Conservation (phyloP, 805 yeast genomes). For the Yamadazyma nakazawae region DNA sequence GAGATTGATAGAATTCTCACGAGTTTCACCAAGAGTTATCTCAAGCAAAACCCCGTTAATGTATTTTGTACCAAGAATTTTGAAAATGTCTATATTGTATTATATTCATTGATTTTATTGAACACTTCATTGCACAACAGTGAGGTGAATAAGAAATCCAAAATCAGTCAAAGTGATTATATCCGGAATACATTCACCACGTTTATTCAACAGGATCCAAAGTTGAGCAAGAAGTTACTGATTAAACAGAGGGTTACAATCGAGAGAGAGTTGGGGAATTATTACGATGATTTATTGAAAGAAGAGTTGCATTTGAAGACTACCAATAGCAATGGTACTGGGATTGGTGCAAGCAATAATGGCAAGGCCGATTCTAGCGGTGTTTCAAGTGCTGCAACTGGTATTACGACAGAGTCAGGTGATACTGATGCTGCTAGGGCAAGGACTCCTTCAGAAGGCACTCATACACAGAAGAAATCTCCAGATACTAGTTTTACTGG, state of each 20-base stretch:
- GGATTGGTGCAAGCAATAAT: no score
- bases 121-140: constrained; percentile 74
- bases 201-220: constrained; percentile 34
- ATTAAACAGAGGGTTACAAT: constrained; percentile 42
- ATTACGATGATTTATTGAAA: constrained; percentile 41
- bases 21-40: constrained; percentile 65
- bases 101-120: constrained; percentile 67
- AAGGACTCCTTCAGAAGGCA: neutral
- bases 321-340: neutral
- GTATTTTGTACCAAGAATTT: constrained; percentile 48
- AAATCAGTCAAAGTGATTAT: constrained; percentile 40
- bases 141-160: constrained; percentile 35
- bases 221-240: constrained; percentile 21
- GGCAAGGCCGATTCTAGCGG: neutral
- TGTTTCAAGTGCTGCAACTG: neutral
- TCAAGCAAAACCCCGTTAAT: constrained; percentile 44
- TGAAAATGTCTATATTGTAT: constrained; percentile 62
- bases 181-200: constrained; percentile 41
- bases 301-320: constrained; percentile 40
- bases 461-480: neutral
- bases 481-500: neutral
- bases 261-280: constrained; percentile 42
- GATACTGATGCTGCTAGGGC: neutral
- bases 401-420: neutral
- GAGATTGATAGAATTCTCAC: constrained; percentile 73